These are phyloP conservation scores for Trichoderma sp. DNA, from an alignment of 2,329 filamentous ascomycete species.

Conservation along the genomic window DNA sequence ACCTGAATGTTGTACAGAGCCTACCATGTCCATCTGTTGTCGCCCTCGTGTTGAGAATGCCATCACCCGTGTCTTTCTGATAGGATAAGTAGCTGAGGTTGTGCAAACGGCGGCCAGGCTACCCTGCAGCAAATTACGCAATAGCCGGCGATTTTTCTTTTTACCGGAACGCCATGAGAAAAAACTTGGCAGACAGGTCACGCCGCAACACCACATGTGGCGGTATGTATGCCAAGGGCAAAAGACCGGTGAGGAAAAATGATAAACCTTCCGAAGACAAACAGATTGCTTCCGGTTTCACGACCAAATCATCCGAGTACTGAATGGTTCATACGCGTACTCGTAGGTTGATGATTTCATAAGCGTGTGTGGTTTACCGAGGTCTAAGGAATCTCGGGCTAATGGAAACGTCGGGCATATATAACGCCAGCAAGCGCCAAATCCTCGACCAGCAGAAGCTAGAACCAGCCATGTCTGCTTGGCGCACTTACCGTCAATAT, in stretches of 20 bases:
- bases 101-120: neutral
- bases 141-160: neutral
- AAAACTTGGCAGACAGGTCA: neutral
- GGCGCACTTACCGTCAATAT: neutral
- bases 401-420: conserved; percentile 11
- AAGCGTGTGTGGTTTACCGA: neutral
- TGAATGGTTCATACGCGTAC: neutral
- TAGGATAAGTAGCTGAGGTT: neutral
- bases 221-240: neutral
- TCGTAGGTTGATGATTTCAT: neutral
- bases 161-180: neutral
- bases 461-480: conserved; percentile 4
- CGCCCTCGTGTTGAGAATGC: too few species aligned
- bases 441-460: neutral
- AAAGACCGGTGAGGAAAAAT: neutral
- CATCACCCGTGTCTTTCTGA: too few species aligned
- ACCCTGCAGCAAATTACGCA: conserved; percentile 1
- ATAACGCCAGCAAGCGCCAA: neutral
- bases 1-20: too few species aligned
- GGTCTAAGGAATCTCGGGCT: conserved; percentile 10
- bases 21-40: too few species aligned
- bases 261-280: neutral
- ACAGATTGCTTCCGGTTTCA: neutral
- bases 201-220: neutral
- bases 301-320: neutral